Percentiles rank a stretch among this genome's conserved stretches.
phyloP scores from a whole-genome alignment of 75 land plant species.

The Azolla pinnata region DNA sequence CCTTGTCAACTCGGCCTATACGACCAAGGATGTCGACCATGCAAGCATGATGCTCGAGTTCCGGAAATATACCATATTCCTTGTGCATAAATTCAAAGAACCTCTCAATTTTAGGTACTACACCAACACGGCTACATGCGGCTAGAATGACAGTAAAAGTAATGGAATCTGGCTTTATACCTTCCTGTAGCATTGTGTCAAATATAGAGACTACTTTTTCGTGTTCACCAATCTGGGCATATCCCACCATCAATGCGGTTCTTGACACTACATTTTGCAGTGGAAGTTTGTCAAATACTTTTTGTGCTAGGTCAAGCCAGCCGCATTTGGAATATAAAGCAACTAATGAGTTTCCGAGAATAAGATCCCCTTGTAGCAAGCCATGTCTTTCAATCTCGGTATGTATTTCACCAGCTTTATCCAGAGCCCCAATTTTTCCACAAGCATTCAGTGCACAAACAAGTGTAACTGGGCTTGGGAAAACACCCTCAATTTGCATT shows the following conservation, averaged over 20 bases:
- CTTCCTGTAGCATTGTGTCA: constrained; percentile 8
- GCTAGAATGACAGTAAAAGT: constrained; percentile 31
- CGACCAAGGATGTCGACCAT: constrained; percentile 32
- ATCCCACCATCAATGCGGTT: constrained; percentile 6
- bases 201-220: neutral
- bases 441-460: constrained; percentile 14
- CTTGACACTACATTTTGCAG: neutral
- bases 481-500: constrained; percentile 6
- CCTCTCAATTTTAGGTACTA: neutral
- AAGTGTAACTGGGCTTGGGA: constrained; percentile 15
- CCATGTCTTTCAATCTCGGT: constrained; percentile 6
- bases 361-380: neutral
- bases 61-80: constrained; percentile 17
- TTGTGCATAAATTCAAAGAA: constrained; percentile 19
- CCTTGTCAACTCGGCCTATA: constrained; percentile 18
- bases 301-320: neutral
- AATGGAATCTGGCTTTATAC: constrained; percentile 32
- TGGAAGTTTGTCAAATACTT: constrained; percentile 9
- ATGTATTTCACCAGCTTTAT: constrained; percentile 10
- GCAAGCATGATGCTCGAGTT: constrained; percentile 32
- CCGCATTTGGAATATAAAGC: constrained; percentile 7
- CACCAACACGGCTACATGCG: neutral
- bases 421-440: constrained; percentile 13
- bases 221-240: neutral
- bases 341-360: constrained; percentile 11